These are phyloP conservation scores for Chlorokybus atmophyticus DNA, from an alignment of 139 green algal species.

Conservation along the genomic window DNA sequence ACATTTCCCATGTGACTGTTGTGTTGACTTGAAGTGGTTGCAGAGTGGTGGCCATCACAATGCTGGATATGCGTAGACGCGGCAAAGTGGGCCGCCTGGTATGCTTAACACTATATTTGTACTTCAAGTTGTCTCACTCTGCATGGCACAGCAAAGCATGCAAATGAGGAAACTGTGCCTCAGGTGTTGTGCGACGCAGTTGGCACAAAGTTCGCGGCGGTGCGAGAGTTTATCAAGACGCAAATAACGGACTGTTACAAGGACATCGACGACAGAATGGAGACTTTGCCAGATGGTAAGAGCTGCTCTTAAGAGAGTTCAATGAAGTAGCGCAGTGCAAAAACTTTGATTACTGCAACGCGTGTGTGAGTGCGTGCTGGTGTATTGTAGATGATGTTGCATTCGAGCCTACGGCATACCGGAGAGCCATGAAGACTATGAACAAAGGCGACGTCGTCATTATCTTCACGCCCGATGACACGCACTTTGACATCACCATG, in stretches of 20 bases:
- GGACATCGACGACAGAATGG: conserved; percentile 21
- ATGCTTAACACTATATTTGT: too few relatives aligned
- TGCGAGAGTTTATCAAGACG: conserved; percentile 1
- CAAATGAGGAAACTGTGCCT: too few relatives aligned
- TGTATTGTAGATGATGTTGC: conserved; percentile 13
- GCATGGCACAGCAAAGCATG: too few relatives aligned
- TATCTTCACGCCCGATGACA: conserved; percentile 50
- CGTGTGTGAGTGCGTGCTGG: not conserved
- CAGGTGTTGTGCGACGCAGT: not conserved
- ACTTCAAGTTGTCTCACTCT: too few relatives aligned
- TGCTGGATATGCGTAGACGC: too few relatives aligned
- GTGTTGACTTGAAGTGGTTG: too few relatives aligned
- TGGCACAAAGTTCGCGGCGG: not conserved
- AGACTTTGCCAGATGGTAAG: conserved; percentile 17
- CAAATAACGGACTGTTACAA: conserved; percentile 24
- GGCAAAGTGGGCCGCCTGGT: too few relatives aligned
- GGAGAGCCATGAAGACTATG: conserved; percentile 14
- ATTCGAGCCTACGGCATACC: conserved; percentile 7
- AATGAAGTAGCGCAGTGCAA: not conserved
- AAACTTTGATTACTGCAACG: not conserved
- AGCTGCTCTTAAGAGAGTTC: not conserved
- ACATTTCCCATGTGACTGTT: too few relatives aligned
- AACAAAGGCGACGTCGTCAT: conserved; percentile 34
- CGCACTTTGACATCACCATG: conserved; percentile 33
- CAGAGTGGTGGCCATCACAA: too few relatives aligned